Conservation (phyloP, 1,139 yeast genomes). For the Kodamaea plutei region DNA sequence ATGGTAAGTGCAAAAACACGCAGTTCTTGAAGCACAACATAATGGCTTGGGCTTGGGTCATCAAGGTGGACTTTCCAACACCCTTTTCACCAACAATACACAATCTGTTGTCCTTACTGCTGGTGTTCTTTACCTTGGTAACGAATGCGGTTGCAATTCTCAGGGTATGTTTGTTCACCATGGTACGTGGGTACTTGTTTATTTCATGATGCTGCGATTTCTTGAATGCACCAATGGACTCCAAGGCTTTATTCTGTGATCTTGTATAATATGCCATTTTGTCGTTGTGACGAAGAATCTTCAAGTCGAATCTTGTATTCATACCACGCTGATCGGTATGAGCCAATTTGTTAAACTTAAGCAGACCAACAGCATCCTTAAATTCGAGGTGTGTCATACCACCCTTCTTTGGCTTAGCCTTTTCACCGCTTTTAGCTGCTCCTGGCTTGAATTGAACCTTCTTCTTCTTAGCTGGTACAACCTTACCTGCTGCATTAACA, state of each 20-base stretch:
- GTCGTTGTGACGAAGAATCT: conserved; percentile 12
- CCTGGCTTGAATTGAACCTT: conserved; percentile 12
- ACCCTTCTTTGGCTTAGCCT: conserved; percentile 30
- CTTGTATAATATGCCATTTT: conserved; percentile 25
- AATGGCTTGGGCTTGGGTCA: conserved; percentile 69
- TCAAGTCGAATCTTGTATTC: conserved; percentile 16
- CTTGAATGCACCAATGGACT: conserved; percentile 52
- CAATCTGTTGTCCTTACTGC: conserved; percentile 45
- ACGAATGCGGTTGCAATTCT: conserved; percentile 25
- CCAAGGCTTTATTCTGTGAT: conserved; percentile 23
- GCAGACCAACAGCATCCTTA: conserved; percentile 36
- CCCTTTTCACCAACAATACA: conserved; percentile 72
- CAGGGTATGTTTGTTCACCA: conserved; percentile 40
- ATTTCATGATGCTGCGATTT: conserved; percentile 64
- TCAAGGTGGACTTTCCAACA: conserved; percentile 71
- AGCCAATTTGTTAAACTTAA: conserved; percentile 35
- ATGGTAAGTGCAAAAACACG: conserved; percentile 60
- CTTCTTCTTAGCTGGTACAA: conserved; percentile 11
- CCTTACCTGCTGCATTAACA: conserved; percentile 6
- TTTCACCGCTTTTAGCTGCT: conserved; percentile 6
- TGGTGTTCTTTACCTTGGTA: conserved; percentile 17
- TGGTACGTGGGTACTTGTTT: conserved; percentile 52
- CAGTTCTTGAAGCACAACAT: conserved; percentile 43
- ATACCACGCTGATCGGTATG: conserved; percentile 8
- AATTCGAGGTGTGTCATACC: conserved; percentile 44